Evolutionary conservation across 2,329 filamentous ascomycete species (phyloP), one percentile per base, ranked within the genome.

Genomic region (Exserohilum rostratum): DNA sequence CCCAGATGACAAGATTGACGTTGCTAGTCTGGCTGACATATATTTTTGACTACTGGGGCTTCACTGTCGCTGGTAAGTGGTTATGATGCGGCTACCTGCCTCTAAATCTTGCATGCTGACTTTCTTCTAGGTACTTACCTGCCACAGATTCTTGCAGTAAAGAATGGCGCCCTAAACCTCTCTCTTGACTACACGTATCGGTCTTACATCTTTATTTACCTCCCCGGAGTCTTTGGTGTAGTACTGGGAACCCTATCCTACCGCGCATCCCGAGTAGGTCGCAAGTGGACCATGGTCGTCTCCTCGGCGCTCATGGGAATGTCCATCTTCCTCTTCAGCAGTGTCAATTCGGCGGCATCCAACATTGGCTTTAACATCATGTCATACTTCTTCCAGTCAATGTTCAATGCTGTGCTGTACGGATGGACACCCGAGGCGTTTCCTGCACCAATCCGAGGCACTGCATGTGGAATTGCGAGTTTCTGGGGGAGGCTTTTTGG

Each of bases 401-500:
- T 82, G 76, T 82, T 82, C 71, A 82, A 82, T 50, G 78, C 79
- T 3, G 78, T 83, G 2, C 68, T 82, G 12, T 83, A 83, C 61
- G 80, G 79, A 10, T 82, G 78, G 75, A 82, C 80, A 2, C 80
- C 81, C 1, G 81, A 82, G 59, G 77, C 78, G 5, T 83, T 83
- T 56, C 79, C 81, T 0, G 80, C 82, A 3, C 77, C 78, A 0
- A 78, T 84, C 13, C 68, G 81, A 31, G 82, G 81, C 3, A 84
- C 80, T 0, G 74, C 84, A 0, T 82, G 80, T 60, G 84, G 85
- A 0, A 57, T 85, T 11, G 82, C 83, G 2, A 82, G 81, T 55
- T 86, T 85, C 63, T 85, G 82, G 82, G 84, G 84, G 1, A 70
- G 84, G 2, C 49, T 86, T 20, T 84, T 84, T 59, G 81, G 82